phyloP scores from a whole-genome alignment of 805 yeast species.

The Myxozyma kluyveri region DNA sequence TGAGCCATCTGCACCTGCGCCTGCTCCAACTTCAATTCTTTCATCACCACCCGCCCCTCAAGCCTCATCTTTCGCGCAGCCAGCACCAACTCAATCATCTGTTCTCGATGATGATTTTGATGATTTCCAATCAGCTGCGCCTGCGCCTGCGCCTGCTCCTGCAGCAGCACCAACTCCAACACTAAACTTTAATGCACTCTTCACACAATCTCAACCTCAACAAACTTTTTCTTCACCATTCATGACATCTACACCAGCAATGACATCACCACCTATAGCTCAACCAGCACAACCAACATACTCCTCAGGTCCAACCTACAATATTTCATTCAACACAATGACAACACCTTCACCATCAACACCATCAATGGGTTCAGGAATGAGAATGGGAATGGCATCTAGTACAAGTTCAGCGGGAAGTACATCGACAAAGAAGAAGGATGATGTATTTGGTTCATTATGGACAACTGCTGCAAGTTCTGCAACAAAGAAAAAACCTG shows the following conservation, averaged over 20 bases:
- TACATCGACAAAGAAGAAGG: conserved; percentile 19
- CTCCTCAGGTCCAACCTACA: conserved; percentile 7
- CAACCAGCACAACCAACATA: neutral
- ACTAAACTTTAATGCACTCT: neutral
- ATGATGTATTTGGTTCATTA: conserved; percentile 43
- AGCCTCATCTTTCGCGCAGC: neutral
- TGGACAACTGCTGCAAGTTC: conserved; percentile 39
- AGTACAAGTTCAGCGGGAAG: neutral
- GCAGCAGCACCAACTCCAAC: conserved; percentile 11
- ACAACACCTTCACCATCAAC: neutral
- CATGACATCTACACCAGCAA: neutral
- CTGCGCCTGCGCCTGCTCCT: conserved; percentile 10
- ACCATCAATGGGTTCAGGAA: neutral
- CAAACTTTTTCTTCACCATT: neutral
- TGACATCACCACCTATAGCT: neutral
- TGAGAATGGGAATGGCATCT: neutral
- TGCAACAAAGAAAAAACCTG: conserved; percentile 20
- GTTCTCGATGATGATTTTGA: conserved; percentile 44
- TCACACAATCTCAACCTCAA: neutral
- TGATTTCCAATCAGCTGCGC: conserved; percentile 57
- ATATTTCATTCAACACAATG: conserved; percentile 1
- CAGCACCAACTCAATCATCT: conserved; percentile 11
- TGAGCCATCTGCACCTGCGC: conserved; percentile 6
- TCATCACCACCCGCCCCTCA: conserved; percentile 2
- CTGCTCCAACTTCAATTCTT: conserved; percentile 4